Conservation (phyloP, 768 basidiomycete species). For the Pisolithus orientalis region DNA sequence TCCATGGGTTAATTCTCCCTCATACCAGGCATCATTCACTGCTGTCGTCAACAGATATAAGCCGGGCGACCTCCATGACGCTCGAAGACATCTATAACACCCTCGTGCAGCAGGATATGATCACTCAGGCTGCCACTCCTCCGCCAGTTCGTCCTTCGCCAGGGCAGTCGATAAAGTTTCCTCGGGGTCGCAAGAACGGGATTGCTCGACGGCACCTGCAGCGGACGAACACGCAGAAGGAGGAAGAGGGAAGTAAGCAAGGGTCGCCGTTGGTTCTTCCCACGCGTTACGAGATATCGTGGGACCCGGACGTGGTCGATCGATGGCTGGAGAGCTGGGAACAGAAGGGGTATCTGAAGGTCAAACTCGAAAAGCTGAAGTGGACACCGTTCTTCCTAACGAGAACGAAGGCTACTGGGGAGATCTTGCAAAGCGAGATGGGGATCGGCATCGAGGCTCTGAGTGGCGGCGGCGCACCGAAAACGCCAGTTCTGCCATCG, state of each 20-base stretch:
- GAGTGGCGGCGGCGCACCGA: neutral
- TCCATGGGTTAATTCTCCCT: constrained; percentile 9
- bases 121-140: constrained; percentile 46
- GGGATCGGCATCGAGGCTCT: constrained; percentile 10
- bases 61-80: constrained; percentile 82
- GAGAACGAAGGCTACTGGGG: constrained; percentile 29
- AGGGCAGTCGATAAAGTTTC: constrained; percentile 72
- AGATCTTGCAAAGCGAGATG: constrained; percentile 18
- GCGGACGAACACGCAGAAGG: constrained; percentile 44
- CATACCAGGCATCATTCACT: constrained; percentile 13
- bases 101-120: constrained; percentile 69
- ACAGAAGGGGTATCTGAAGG: constrained; percentile 66
- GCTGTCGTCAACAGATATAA: constrained; percentile 56
- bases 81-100: constrained; percentile 79
- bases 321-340: constrained; percentile 66
- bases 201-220: constrained; percentile 60
- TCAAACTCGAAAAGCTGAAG: constrained; percentile 80
- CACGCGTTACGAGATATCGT: constrained; percentile 66
- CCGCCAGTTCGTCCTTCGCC: constrained; percentile 59
- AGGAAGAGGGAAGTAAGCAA: constrained; percentile 26
- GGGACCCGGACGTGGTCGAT: constrained; percentile 62
- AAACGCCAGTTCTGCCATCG: constrained; percentile 11
- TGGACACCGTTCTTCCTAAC: constrained; percentile 91
- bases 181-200: constrained; percentile 61
- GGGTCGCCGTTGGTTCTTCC: constrained; percentile 58